Conservation (phyloP, 305 asterid genomes). For the Andrographis paniculata region DNA sequence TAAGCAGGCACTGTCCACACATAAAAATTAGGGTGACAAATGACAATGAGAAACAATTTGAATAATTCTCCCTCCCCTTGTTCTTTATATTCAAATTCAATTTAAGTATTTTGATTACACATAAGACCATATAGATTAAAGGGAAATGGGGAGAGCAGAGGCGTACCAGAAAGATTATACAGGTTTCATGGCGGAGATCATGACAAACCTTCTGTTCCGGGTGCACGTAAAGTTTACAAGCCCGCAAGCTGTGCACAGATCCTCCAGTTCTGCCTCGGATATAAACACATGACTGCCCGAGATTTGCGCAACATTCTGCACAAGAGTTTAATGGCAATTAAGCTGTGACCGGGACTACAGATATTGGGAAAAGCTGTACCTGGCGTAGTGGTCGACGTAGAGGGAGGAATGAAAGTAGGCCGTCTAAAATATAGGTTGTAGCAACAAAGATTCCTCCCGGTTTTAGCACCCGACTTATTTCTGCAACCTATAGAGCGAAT, state of each 20-base stretch:
- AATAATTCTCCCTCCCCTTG: too few species aligned
- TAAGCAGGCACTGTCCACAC: too few species aligned
- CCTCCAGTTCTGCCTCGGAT: conserved; percentile 64
- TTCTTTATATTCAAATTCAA: too few species aligned
- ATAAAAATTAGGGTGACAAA: too few species aligned
- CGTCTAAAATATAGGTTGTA: conserved; percentile 70
- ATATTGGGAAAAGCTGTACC: conserved; percentile 22
- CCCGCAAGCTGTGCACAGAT: conserved; percentile 61
- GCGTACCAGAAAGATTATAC: conserved; percentile 1
- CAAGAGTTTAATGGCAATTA: not conserved
- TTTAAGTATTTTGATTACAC: too few species aligned
- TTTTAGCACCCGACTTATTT: conserved; percentile 71
- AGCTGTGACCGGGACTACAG: not conserved
- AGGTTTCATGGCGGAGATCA: conserved; percentile 69
- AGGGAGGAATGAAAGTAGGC: conserved; percentile 42
- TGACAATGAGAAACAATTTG: too few species aligned
- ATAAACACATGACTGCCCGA: conserved; percentile 64
- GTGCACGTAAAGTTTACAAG: conserved; percentile 48
- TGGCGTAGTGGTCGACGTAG: conserved; percentile 44
- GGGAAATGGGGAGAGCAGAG: not conserved
- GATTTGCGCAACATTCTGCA: conserved; percentile 50
- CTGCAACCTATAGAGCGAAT: conserved; percentile 54
- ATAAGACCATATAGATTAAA: not conserved
- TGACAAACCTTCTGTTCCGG: conserved; percentile 56
- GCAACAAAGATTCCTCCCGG: conserved; percentile 87